Evolutionary conservation across 306 rosid species (phyloP).

Genomic region (Quercus ilex): DNA sequence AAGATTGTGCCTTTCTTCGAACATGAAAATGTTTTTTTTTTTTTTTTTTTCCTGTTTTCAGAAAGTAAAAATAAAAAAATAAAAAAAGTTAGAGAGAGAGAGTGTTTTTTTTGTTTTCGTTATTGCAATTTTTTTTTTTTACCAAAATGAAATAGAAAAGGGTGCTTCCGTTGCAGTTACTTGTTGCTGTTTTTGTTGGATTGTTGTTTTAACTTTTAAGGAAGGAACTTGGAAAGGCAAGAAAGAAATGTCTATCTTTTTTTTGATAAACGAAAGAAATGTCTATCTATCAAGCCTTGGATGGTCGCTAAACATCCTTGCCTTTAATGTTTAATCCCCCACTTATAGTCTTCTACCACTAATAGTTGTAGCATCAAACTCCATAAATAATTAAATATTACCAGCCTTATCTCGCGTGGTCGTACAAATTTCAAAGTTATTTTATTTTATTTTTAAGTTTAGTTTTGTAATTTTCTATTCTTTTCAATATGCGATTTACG

Average conservation of each 20-base stretch:
- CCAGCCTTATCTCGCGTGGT: too few relatives aligned
- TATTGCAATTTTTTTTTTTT: neutral
- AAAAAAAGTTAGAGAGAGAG: too few relatives aligned
- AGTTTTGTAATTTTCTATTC: too few relatives aligned
- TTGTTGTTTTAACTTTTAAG: neutral
- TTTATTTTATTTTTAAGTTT: too few relatives aligned
- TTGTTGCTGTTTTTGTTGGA: neutral
- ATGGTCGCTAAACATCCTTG: neutral
- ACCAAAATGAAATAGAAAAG: neutral
- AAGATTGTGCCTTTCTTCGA: constrained; percentile 14
- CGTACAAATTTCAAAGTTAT: too few relatives aligned
- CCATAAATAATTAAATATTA: too few relatives aligned
- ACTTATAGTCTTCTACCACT: neutral
- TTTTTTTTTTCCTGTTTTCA: neutral
- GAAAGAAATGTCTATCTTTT: neutral
- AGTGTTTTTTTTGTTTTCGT: neutral
- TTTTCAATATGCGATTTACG: too few relatives aligned
- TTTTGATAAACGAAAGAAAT: too few relatives aligned
- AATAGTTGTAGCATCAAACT: too few relatives aligned
- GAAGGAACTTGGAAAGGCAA: neutral
- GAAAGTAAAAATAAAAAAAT: neutral
- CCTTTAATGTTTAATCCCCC: neutral
- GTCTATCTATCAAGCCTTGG: neutral
- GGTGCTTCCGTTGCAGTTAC: neutral
- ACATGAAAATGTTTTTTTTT: neutral